Base-by-base conservation (phyloP, 2,329 filamentous ascomycete species). In the Knufia petricola region DNA sequence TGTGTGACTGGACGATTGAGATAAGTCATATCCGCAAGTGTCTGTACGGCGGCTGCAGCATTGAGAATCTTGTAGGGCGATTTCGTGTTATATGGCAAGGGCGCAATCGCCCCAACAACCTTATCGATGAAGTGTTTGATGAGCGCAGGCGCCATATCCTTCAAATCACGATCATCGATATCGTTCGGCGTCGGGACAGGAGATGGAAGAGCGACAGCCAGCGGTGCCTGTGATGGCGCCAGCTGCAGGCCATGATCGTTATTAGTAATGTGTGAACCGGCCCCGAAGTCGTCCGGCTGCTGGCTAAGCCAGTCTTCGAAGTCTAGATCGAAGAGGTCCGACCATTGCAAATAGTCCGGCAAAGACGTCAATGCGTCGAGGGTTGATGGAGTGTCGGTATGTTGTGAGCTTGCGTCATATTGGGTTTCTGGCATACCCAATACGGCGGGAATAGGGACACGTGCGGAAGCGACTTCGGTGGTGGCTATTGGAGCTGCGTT, bases 41-140 rank as follows among this genome's bases (percentile, higher is more conserved):
- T 62, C 3, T 61, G 51, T 8, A 65, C 55, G 1, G 63, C 64
- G 8, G 57, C 55, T 0, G 63, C 56, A 3, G 64, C 49, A 36
- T 64, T 63, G 34, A 64, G 39, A 12, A 63, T 61, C 42, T 60
- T 60, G 61, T 62, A 66, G 2, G 63, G 63, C 1, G 62, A 63
- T 44, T 65, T 64, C 24, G 59, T 52, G 1, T 59, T 57, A 4
- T 60, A 52, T 1, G 62, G 62, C 41, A 64, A 57, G 9, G 60
- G 57, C 53, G 60, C 58, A 42, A 65, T 61, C 3, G 60, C 59
- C 1, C 58, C 56, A 30, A 65, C 60, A 2, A 66, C 61, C 15
- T 56, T 50, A 30, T 63, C 58, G 19, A 62, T 60, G 26, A 64
- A 66, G 45, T 65, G 58, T 45, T 59, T 62, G 1, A 66, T 46